A percentile compares a stretch with the other conserved stretches of the same genome.
Evolutionary conservation across 345 rosid genomes (phyloP).

Genomic region (Gossypium mustelinum): DNA sequence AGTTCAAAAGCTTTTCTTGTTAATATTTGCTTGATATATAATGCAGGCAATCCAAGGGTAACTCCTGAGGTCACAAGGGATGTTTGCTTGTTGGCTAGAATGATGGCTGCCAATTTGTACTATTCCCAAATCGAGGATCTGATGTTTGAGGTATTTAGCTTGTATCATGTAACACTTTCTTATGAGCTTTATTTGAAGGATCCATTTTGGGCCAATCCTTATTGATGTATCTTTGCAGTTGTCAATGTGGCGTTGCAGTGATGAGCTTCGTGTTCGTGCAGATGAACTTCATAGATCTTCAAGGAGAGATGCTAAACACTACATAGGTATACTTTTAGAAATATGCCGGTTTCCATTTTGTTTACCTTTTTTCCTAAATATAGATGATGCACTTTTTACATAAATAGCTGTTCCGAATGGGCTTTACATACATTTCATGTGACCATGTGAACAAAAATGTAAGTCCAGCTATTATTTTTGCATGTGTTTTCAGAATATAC

Average conservation of each 20-base stretch:
- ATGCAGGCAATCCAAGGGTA: slow-evolving; percentile 91
- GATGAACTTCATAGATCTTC: slow-evolving; percentile 72
- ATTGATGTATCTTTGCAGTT: slow-evolving; percentile 44
- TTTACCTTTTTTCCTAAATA: not conserved
- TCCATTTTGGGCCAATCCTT: not conserved
- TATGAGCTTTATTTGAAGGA: slow-evolving; percentile 6
- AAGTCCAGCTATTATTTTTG: not conserved
- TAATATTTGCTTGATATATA: slow-evolving; percentile 9
- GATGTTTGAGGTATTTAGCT: slow-evolving; percentile 80
- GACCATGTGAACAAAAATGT: not conserved
- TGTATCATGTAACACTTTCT: not conserved
- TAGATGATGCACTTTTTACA: too few relatives aligned
- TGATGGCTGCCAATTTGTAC: slow-evolving; percentile 98
- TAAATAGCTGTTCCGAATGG: not conserved
- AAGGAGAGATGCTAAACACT: slow-evolving; percentile 92
- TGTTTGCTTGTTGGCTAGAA: slow-evolving; percentile 92
- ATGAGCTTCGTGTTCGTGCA: slow-evolving; percentile 77
- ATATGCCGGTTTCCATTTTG: not conserved
- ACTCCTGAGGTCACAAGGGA: slow-evolving; percentile 99
- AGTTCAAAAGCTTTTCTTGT: not conserved
- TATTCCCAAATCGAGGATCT: slow-evolving; percentile 89
- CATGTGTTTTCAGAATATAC: not conserved
- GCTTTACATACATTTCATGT: not conserved
- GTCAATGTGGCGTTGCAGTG: slow-evolving; percentile 99
- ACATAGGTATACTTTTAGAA: slow-evolving; percentile 57